Percentiles rank a stretch among this genome's conserved stretches.
phyloP scores from a whole-genome alignment of 805 yeast genomes.

The Tetrapisispora fleetii region DNA sequence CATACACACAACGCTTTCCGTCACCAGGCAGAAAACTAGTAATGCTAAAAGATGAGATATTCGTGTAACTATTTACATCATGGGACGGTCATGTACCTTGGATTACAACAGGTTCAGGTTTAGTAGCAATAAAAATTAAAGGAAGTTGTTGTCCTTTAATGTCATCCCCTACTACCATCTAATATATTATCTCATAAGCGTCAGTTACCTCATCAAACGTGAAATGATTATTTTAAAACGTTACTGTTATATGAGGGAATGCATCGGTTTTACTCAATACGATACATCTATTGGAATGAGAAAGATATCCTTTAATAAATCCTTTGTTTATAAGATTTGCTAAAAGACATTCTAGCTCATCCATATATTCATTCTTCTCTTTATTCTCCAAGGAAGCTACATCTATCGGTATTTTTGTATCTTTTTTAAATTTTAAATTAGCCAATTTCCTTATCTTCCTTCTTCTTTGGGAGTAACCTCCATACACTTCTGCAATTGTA shows the following conservation, averaged over 20 bases:
- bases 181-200: too few species aligned
- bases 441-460: background rate
- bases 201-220: too few species aligned
- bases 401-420: background rate
- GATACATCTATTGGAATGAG: conserved; percentile 62
- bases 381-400: conserved; percentile 6
- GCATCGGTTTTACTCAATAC: conserved; percentile 69
- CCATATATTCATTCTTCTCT: conserved; percentile 20
- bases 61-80: too few species aligned
- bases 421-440: conserved; percentile 1
- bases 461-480: background rate
- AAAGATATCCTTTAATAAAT: conserved; percentile 66
- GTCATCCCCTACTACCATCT: too few species aligned
- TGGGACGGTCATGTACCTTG: too few species aligned
- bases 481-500: background rate
- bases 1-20: too few species aligned
- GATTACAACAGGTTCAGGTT: too few species aligned
- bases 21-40: too few species aligned
- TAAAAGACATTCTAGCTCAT: conserved; percentile 57
- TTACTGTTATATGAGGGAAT: conserved; percentile 40
- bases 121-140: too few species aligned
- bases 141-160: too few species aligned
- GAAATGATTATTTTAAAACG: background rate
- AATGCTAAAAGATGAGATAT: too few species aligned
- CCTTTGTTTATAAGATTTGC: conserved; percentile 57